Evolutionary conservation across 495 filamentous ascomycete species (phyloP), one percentile per base, ranked within the genome.

Genomic region (Alectoria sarmentosa): DNA sequence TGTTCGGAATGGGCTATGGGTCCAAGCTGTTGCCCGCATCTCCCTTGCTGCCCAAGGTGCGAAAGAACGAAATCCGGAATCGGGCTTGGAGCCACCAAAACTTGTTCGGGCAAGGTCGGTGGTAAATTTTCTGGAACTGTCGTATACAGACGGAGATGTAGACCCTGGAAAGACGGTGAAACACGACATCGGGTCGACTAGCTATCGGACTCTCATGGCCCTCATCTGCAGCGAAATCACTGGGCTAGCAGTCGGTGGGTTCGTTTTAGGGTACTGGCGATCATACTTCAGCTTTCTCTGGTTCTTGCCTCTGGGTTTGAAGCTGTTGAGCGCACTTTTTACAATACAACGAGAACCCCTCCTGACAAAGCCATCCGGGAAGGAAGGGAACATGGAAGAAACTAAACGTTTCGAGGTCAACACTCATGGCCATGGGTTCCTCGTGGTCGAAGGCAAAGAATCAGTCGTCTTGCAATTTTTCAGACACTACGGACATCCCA

Each of bases 1-100:
- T 30, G 49, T 67, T 15, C 62, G 66, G 26, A 67, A 67, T 54
- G 62, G 66, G 13, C 52, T 67, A 14, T 67, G 66, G 66, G 66
- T 59, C 21, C 64, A 59, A 26, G 58, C 64, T 5, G 11, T 48
- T 26, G 44, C 44, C 26, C 44, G 44, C 11, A 48, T 48, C 10
- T 9, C 44, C 11, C 44, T 48, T 23, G 44, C 7, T 2, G 23
- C 7, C 7, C 44, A 48, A 23, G 23, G 11, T 26, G n/a, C 11
- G 44, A 48, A 48, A 48, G 44, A 26, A 1, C 44, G 10, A 26
- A 48, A 13, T 8, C 44, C 44, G 1, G 44, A 48, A 48, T 48
- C 23, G 44, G 44, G 44, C 44, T 21, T 23, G 44, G 7, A 48
- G n/a, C 44, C 4, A 48, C 19, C 44, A 10, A 48, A 10, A 48